Evolutionary conservation across 2,329 filamentous ascomycete genomes (phyloP).

Genomic region (Aureobasidium sp.): DNA sequence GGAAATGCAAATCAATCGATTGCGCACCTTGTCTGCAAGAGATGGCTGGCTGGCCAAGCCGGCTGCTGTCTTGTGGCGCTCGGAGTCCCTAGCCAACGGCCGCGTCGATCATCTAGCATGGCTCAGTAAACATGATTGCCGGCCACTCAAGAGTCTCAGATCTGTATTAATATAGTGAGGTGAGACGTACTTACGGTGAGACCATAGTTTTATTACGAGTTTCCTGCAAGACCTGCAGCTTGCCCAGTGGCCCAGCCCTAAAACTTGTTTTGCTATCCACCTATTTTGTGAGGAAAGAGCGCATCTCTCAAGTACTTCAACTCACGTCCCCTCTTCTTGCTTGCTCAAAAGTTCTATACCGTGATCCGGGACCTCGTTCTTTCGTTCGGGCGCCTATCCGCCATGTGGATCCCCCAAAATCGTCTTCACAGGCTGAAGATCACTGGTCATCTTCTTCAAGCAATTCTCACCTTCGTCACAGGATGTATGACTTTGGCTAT

Average conservation of each 20-base stretch:
- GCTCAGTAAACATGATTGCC: conserved; percentile 3
- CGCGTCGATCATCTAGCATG: neutral
- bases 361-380: neutral
- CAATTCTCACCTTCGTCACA: conserved; percentile 50
- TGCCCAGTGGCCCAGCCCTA: neutral
- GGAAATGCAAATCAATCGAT: neutral
- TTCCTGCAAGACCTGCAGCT: neutral
- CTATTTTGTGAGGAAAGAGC: neutral
- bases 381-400: neutral
- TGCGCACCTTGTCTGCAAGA: neutral
- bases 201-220: conserved; percentile 9
- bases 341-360: neutral
- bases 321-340: neutral
- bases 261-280: conserved; percentile 2
- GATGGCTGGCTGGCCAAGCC: conserved; percentile 6
- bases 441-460: conserved; percentile 47
- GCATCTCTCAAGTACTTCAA: neutral
- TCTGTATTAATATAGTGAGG: conserved; percentile 4
- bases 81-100: neutral
- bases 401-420: conserved; percentile 38
- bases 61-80: neutral
- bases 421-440: conserved; percentile 51
- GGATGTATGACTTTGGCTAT: conserved; percentile 53
- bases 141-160: conserved; percentile 6
- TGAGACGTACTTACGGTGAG: conserved; percentile 12